Evolutionary conservation across 768 basidiomycete species (phyloP), one percentile per base, ranked within the genome.

Genomic region (Auriscalpium vulgare): DNA sequence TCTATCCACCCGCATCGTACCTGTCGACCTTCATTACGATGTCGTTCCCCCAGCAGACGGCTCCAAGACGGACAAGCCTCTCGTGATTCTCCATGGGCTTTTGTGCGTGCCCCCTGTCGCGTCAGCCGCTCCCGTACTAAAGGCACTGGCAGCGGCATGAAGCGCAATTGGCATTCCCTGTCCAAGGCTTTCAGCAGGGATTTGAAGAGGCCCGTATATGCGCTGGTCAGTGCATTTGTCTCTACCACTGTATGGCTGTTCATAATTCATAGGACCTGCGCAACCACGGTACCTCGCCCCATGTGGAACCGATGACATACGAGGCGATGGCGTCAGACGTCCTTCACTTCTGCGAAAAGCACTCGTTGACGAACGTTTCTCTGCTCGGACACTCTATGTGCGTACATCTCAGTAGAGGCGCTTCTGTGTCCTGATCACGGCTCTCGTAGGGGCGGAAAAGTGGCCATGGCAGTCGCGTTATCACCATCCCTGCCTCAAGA

Each of bases 341-440:
- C 11, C 69, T 84, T 1, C 73, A 79, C 47, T 91, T 93, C 65
- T 78, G 88, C 56, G 63, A 72, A 16, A 70, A 74, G 37, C 78
- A 81, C 49, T 72, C 72, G 0, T 67, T 90, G 43, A 72, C 73
- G 2, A 73, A 86, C 16, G 78, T 94, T 16, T 81, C 88, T 2
- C 75, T 97, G 4, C 72, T 95, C 4, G 94, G 94, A 0, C 94
- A 95, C 67, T 95, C 92, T 2, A 94, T 95, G 93, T 92, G 61
- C 54, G 87, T 19, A 29, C 21, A 37, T 16, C 36, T 52, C 11
- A 16, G n/a, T n/a, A n/a, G n/a, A n/a, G n/a, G n/a, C n/a, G n/a
- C 10, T 21, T 1, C 10, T 36, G 16, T 21, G 8, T 38, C n/a
- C 36, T 5, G 19, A 21, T 8, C 37, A 38, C 10, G 38, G 6